Percentiles rank a stretch among this genome's conserved stretches.
Conservation (phyloP, 2,329 filamentous ascomycete genomes). For the Gliomastix tumulicola region DNA sequence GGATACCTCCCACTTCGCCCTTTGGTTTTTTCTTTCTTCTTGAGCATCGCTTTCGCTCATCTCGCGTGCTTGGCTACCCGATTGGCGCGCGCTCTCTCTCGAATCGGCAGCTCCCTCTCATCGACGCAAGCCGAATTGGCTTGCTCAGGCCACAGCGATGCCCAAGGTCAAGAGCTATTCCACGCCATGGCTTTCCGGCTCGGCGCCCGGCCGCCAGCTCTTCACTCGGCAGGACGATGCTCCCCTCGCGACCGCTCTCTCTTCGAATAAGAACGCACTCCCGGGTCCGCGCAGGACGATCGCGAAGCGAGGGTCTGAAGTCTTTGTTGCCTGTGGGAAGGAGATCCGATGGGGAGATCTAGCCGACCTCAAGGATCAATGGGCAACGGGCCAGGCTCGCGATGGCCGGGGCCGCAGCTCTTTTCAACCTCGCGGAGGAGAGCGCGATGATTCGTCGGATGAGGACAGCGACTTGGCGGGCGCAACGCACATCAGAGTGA, state of each 20-base stretch:
- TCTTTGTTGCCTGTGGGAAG: constrained; percentile 83
- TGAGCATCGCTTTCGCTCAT: too few relatives aligned
- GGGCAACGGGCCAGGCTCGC: constrained; percentile 20
- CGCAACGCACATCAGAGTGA: constrained; percentile 22
- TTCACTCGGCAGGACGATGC: constrained; percentile 50
- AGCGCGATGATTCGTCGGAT: constrained; percentile 37
- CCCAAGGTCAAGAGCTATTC: constrained; percentile 81
- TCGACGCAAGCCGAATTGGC: too few relatives aligned
- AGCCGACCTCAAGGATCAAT: constrained; percentile 63
- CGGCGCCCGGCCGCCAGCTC: constrained; percentile 69
- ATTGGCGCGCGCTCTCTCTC: too few relatives aligned
- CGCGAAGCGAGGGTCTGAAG: constrained; percentile 74
- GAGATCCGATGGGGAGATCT: constrained; percentile 91
- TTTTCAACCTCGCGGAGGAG: too few relatives aligned
- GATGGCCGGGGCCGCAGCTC: constrained; percentile 10
- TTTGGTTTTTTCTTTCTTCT: too few relatives aligned
- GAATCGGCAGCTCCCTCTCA: too few relatives aligned
- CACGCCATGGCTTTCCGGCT: constrained; percentile 77
- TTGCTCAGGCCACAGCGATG: too few relatives aligned
- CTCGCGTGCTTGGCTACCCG: too few relatives aligned
- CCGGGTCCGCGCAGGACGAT: constrained; percentile 58
- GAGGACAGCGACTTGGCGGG: constrained; percentile 15
- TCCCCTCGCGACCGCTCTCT: constrained; percentile 26
- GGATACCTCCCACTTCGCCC: too few relatives aligned
- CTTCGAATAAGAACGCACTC: constrained; percentile 32